These are phyloP conservation scores for Rhodotorula sp. DNA, from an alignment of 1,284 basidiomycete species.

Conservation along the genomic window DNA sequence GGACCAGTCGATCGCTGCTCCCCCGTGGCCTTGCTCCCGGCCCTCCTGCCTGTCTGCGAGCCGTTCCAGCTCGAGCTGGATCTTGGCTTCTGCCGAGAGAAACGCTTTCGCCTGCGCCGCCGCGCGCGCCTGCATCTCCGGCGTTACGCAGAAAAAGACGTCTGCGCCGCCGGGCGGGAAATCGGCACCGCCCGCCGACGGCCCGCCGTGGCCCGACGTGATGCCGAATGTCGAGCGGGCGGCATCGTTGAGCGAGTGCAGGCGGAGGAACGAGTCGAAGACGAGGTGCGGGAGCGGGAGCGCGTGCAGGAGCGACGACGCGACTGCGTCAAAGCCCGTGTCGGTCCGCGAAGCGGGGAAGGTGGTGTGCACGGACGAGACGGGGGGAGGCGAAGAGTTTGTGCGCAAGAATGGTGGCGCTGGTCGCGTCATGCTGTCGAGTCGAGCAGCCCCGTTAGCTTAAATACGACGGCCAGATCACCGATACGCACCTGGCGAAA, in stretches of 20 bases:
- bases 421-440: background rate
- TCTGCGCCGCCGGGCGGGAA: background rate
- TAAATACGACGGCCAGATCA: too few relatives aligned
- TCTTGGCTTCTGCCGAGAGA: background rate
- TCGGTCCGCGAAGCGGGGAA: too few relatives aligned
- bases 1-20: background rate
- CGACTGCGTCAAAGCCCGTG: background rate
- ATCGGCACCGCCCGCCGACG: background rate
- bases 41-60: slow-evolving; percentile 10
- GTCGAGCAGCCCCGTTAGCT: too few relatives aligned
- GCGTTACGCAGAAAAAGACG: slow-evolving; percentile 6
- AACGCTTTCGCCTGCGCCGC: too few relatives aligned
- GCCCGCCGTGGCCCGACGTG: background rate
- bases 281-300: slow-evolving; percentile 30
- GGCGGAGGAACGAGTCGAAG: slow-evolving; percentile 15
- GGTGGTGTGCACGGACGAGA: background rate
- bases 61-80: slow-evolving; percentile 3
- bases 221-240: slow-evolving; percentile 22
- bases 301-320: background rate
- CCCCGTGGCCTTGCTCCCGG: background rate
- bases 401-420: background rate
- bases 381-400: background rate
- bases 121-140: background rate
- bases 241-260: slow-evolving; percentile 24
- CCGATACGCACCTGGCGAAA: too few relatives aligned